A percentile compares a stretch with the other conserved stretches of the same genome.
These are phyloP conservation scores for Circinella umbellata DNA, from an alignment of 371 early-diverging fungal species.

Conservation along the genomic window DNA sequence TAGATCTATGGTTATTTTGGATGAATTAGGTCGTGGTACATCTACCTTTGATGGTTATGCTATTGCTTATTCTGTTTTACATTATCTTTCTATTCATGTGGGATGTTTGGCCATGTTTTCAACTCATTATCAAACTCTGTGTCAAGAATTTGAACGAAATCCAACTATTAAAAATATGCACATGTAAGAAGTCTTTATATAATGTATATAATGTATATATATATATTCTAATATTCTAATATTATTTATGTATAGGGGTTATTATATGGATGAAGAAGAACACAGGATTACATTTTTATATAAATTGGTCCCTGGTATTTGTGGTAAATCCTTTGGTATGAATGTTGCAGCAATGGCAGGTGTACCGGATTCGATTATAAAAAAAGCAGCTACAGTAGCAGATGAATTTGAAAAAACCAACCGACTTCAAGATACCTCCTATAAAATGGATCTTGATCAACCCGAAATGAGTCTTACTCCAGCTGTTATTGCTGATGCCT, in stretches of 20 bases:
- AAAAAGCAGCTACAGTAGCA: slow-evolving; percentile 74
- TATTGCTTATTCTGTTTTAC: slow-evolving; percentile 95
- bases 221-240: background rate
- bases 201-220: background rate
- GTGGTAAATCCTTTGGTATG: slow-evolving; percentile 86
- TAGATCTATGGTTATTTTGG: slow-evolving; percentile 96
- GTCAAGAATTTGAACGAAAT: slow-evolving; percentile 78
- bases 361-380: slow-evolving; percentile 69
- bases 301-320: slow-evolving; percentile 86
- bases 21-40: slow-evolving; percentile 99
- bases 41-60: slow-evolving; percentile 98
- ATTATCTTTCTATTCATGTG: slow-evolving; percentile 81
- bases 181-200: slow-evolving; percentile 48
- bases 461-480: slow-evolving; percentile 4
- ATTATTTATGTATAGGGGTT: slow-evolving; percentile 65
- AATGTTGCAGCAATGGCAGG: slow-evolving; percentile 98
- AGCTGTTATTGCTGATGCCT: slow-evolving; percentile 10
- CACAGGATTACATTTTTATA: slow-evolving; percentile 97
- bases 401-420: slow-evolving; percentile 68
- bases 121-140: slow-evolving; percentile 97
- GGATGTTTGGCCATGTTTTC: slow-evolving; percentile 95
- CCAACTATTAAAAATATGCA: slow-evolving; percentile 67
- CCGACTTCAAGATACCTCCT: slow-evolving; percentile 44
- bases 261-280: slow-evolving; percentile 80
- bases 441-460: slow-evolving; percentile 25